Evolutionary conservation across 2,329 filamentous ascomycete species (phyloP), one percentile per base, ranked within the genome.

Genomic region (Triangularia verruculosa): DNA sequence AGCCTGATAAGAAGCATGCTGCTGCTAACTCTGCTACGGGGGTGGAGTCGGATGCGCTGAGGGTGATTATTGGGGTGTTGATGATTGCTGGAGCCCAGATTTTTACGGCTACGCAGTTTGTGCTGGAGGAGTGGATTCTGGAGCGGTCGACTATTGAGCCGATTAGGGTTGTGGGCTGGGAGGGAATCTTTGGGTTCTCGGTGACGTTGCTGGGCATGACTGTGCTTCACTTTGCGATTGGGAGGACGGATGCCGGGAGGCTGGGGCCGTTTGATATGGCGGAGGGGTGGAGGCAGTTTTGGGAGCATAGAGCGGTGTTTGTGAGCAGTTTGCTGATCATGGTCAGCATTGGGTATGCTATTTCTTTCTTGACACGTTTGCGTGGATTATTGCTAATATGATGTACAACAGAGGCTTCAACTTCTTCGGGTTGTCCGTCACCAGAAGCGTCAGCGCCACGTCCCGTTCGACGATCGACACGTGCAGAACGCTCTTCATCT

Each of bases 391-490:
- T 61, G 51, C 20, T 66, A 66, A 69, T 28, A 51, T 55, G 32
- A 7, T 6, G n/a, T 20, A 2, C 1, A 6, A 30, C 67, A 96
- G 92, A 67, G 93, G 94, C 61, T 99, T 98, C 85, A 99, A 99
- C 79, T 99, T 96, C 82, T 99, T 99, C 77, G 95, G 95, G 7
- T 85, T 99, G 9, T 95, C 91, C 0, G 94, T 99, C 8, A 99
- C 95, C 0, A 87, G 92, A 65, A 88, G 79, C 66, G 92, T 99
- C 69, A 96, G 91, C 67, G 95, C 95, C 11, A 99, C 95, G 0
- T 92, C 94, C 1, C 88, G 95, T 66, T 96, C 92, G 30, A 98
- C 94, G 30, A 98, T 99, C 71, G 95, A 99, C 76, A 99, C 95
- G 0, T 98, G 93, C 82, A 88, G 94, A 47, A 99, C 95, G 0